Evolutionary conservation across 331 rosid species (phyloP).

Genomic region (Rosa hybrid): DNA sequence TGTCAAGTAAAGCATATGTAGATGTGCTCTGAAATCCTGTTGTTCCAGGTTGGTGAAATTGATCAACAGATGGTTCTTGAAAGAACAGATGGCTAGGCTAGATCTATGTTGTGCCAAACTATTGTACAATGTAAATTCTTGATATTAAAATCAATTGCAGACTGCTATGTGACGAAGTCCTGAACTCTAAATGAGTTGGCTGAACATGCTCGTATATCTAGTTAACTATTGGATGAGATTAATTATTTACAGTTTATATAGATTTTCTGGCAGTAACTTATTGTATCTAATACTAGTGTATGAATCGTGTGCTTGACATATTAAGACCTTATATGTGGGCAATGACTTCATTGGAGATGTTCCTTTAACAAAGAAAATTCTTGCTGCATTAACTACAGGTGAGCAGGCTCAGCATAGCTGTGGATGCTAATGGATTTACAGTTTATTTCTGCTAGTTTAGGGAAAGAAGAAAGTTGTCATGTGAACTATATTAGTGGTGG

Average conservation of each 20-base stretch:
- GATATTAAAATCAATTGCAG: too few relatives aligned
- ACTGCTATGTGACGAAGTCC: too few relatives aligned
- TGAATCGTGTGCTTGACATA: slow-evolving; percentile 50
- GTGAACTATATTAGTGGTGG: too few relatives aligned
- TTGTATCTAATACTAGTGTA: slow-evolving; percentile 24
- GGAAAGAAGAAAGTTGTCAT: neutral
- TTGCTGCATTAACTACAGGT: slow-evolving; percentile 92
- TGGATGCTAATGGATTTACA: slow-evolving; percentile 8
- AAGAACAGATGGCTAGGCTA: too few relatives aligned
- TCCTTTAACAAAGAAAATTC: slow-evolving; percentile 58
- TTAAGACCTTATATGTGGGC: slow-evolving; percentile 75
- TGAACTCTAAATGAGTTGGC: too few relatives aligned
- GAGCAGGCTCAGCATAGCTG: slow-evolving; percentile 41
- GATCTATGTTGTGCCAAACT: neutral
- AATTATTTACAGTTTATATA: too few relatives aligned
- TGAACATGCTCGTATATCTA: too few relatives aligned
- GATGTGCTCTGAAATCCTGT: neutral
- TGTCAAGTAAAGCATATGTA: neutral
- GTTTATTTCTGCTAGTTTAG: slow-evolving; percentile 3
- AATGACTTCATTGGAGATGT: slow-evolving; percentile 31
- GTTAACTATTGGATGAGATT: too few relatives aligned
- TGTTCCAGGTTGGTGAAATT: neutral
- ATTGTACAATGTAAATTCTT: too few relatives aligned
- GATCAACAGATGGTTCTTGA: neutral
- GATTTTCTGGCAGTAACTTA: too few relatives aligned